Percentiles rank a stretch among this genome's conserved stretches.
phyloP scores from a whole-genome alignment of 1,284 basidiomycete species.

The Spongiforma sp. region DNA sequence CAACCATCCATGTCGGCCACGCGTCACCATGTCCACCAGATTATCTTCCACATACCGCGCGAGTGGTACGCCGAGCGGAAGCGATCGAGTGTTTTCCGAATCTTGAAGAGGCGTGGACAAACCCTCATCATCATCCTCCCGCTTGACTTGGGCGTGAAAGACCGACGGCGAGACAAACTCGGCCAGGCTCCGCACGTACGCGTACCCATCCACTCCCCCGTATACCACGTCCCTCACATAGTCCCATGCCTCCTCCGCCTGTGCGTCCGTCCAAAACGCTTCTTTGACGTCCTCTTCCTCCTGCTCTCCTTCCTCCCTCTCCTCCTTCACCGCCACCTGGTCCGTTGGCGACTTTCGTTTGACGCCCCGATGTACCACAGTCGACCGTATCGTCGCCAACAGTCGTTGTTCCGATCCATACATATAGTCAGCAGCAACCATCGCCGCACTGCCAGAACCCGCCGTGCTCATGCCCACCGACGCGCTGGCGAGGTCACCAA shows the following conservation, averaged over 20 bases:
- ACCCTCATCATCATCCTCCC: background rate
- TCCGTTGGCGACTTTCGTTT: background rate
- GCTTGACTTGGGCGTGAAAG: constrained; percentile 7
- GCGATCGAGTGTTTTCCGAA: background rate
- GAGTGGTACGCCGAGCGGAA: constrained; percentile 51
- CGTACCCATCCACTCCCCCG: constrained; percentile 73
- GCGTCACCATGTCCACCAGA: constrained; percentile 67
- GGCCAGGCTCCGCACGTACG: constrained; percentile 74
- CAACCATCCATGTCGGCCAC: constrained; percentile 51
- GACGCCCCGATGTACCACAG: background rate
- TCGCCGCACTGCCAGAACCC: background rate
- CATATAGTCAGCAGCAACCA: background rate
- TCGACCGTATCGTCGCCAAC: constrained; percentile 1
- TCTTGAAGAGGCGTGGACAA: background rate
- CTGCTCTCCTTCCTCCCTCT: constrained; percentile 6
- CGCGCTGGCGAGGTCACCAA: background rate
- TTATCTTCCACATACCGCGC: constrained; percentile 60
- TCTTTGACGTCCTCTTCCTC: constrained; percentile 10
- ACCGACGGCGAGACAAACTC: constrained; percentile 55
- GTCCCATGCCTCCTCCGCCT: constrained; percentile 58
- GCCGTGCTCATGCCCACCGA: background rate
- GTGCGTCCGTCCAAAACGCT: constrained; percentile 54
- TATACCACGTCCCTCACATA: constrained; percentile 75
- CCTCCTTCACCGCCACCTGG: constrained; percentile 12
- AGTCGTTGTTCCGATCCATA: background rate